A percentile compares a stretch with the other conserved stretches of the same genome.
phyloP scores from a whole-genome alignment of 352 stramenopile species.

The Phytophthora colocasiae region DNA sequence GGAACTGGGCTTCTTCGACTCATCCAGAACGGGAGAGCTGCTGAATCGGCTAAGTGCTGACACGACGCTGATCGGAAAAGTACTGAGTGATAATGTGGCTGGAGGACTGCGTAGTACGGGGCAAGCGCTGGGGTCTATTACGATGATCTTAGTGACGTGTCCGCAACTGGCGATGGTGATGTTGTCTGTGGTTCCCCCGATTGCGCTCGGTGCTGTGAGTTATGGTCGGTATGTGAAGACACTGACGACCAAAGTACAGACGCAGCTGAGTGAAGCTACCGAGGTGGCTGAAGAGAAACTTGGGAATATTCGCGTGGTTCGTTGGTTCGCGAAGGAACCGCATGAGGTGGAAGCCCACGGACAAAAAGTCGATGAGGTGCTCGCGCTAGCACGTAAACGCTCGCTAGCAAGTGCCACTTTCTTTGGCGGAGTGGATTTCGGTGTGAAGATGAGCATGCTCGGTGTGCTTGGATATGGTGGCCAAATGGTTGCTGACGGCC shows the following conservation, averaged over 20 bases:
- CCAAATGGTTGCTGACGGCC: conserved; percentile 85
- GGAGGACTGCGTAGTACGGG: conserved; percentile 78
- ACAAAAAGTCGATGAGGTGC: conserved; percentile 67
- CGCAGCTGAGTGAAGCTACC: conserved; percentile 90
- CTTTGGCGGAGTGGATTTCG: conserved; percentile 85
- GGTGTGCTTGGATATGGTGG: conserved; percentile 93
- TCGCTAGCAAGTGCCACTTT: conserved; percentile 85
- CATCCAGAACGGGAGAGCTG: conserved; percentile 89
- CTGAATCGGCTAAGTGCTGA: conserved; percentile 92
- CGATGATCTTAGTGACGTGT: conserved; percentile 93
- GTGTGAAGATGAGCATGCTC: conserved; percentile 90
- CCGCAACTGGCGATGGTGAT: conserved; percentile 92
- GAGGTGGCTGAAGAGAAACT: conserved; percentile 94
- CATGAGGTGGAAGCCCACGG: conserved; percentile 71
- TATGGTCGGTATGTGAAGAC: conserved; percentile 91
- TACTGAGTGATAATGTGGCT: conserved; percentile 92
- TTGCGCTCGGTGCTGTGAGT: conserved; percentile 87
- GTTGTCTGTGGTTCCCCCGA: conserved; percentile 90
- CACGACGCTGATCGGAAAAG: conserved; percentile 91
- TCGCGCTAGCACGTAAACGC: conserved; percentile 69
- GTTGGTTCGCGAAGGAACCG: conserved; percentile 88
- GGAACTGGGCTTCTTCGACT: conserved; percentile 93
- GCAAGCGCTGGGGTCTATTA: conserved; percentile 86
- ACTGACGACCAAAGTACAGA: conserved; percentile 91
- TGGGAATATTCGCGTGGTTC: conserved; percentile 92